A percentile compares a stretch with the other conserved stretches of the same genome.
phyloP scores from a whole-genome alignment of 1,139 yeast genomes.

The Pichia sp. region DNA sequence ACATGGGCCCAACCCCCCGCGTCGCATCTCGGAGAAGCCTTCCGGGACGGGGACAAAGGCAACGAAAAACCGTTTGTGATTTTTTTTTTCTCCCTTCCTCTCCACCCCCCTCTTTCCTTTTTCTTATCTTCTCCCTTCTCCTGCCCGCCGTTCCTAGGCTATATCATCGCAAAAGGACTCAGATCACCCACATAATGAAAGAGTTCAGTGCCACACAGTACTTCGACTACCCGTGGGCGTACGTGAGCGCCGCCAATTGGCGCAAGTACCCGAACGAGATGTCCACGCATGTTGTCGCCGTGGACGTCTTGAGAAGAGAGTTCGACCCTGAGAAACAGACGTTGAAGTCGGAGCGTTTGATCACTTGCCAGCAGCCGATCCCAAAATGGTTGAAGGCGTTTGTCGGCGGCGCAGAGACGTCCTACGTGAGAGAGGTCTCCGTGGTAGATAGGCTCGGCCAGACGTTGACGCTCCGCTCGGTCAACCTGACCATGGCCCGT shows the following conservation, averaged over 20 bases:
- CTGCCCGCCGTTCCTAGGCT: background rate
- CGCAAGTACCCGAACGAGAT: slow-evolving; percentile 90
- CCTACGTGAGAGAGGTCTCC: slow-evolving; percentile 85
- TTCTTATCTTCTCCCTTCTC: background rate
- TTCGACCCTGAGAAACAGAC: slow-evolving; percentile 51
- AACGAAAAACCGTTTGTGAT: background rate
- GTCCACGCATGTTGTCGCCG: slow-evolving; percentile 92
- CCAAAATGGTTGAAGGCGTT: slow-evolving; percentile 76
- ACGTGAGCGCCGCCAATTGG: slow-evolving; percentile 96
- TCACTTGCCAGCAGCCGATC: slow-evolving; percentile 83
- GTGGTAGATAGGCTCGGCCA: slow-evolving; percentile 67
- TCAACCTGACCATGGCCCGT: slow-evolving; percentile 78
- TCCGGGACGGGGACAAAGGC: no score
- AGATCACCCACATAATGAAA: slow-evolving; percentile 51
- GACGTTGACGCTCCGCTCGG: slow-evolving; percentile 75
- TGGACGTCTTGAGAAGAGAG: slow-evolving; percentile 77
- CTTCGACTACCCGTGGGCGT: slow-evolving; percentile 86
- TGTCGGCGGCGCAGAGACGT: slow-evolving; percentile 69
- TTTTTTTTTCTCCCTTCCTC: background rate
- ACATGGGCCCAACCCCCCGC: no score
- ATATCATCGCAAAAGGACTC: background rate
- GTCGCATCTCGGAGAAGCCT: no score
- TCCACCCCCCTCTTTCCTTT: background rate
- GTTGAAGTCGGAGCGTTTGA: slow-evolving; percentile 77
- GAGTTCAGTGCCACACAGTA: slow-evolving; percentile 64